Base-by-base conservation (phyloP, 2,329 filamentous ascomycete species). In the Diplodia sapinea region DNA sequence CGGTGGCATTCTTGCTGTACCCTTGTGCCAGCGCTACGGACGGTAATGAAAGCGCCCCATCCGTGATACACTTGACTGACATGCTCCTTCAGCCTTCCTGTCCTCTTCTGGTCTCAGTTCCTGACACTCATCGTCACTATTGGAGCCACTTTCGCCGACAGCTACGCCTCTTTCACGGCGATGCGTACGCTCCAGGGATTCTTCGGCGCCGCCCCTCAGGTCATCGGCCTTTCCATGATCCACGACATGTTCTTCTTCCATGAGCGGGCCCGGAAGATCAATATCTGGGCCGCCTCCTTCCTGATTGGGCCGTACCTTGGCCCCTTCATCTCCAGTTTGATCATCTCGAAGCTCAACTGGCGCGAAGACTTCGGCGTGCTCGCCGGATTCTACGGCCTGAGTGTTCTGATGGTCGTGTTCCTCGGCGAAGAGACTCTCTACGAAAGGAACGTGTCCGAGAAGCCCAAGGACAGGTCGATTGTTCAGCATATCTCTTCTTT, bases 211-310 rank as follows among this genome's bases (percentile, higher is more conserved):
- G 70, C 72, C 1, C 70, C 73, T 1, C 75, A 76, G 55, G 72
- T 73, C 12, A 70, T 73, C 43, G 74, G 73, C 20, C 66, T 77
- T 17, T 71, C 69, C 20, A 73, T 73, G 23, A 71, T 79, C 12
- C 75, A 79, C 54, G 77, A 79, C 55, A 74, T 79, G 75, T 79
- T 78, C 70, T 79, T 72, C 72, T 78, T 78, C 70, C 76, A 79
- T 55, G 76, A 79, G 64, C 76, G 75, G 54, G 74, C 76, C 2
- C 70, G 76, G 7, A 77, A 76, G 57, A 74, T 78, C 66, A 77
- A 76, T 23, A 55, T 68, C 31, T 68, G 66, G 66, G 70, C 69
- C 11, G 69, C 70, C 7, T 63, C 64, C 3, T 71, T 71, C 59
- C 62, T 71, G 4, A 65, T 71, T 20, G 71, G 66, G n/a, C 76